A percentile compares a stretch with the other conserved stretches of the same genome.
phyloP scores from a whole-genome alignment of 805 yeast species.

The Kazachstania martiniae region DNA sequence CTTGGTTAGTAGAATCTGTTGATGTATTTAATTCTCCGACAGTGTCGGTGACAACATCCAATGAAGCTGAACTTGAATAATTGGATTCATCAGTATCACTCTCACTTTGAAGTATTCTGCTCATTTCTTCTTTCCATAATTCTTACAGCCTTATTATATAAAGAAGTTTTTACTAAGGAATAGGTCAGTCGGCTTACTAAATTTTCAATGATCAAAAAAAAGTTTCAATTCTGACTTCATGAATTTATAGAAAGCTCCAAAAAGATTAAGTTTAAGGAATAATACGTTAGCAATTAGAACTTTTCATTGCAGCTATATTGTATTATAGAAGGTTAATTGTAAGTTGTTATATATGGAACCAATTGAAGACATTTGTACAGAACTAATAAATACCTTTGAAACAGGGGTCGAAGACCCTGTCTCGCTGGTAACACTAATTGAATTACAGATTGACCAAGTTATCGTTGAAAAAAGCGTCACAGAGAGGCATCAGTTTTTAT shows the following conservation, averaged over 20 bases:
- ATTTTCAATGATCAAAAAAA: too few species aligned
- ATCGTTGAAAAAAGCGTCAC: too few species aligned
- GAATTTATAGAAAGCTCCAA: too few species aligned
- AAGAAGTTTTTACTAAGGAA: neutral
- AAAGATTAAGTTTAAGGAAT: too few species aligned
- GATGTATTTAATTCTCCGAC: neutral
- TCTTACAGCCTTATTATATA: neutral
- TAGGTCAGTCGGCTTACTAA: too few species aligned
- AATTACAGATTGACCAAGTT: conserved; percentile 17
- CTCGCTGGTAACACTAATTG: conserved; percentile 21
- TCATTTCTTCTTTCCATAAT: conserved; percentile 10
- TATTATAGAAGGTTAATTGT: too few species aligned
- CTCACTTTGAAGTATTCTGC: conserved; percentile 24
- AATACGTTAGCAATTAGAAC: too few species aligned
- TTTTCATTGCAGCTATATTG: too few species aligned
- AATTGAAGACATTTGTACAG: conserved; percentile 9
- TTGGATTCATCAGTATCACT: conserved; percentile 14
- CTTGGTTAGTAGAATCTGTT: neutral
- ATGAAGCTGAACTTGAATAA: conserved; percentile 4
- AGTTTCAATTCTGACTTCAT: too few species aligned
- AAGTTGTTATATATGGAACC: too few species aligned
- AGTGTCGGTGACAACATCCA: neutral
- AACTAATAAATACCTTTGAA: conserved; percentile 16
- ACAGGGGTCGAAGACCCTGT: conserved; percentile 21
- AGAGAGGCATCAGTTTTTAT: conserved; percentile 43